Base-by-base conservation (phyloP, 805 yeast genomes). In the Spathaspora passalidarum region DNA sequence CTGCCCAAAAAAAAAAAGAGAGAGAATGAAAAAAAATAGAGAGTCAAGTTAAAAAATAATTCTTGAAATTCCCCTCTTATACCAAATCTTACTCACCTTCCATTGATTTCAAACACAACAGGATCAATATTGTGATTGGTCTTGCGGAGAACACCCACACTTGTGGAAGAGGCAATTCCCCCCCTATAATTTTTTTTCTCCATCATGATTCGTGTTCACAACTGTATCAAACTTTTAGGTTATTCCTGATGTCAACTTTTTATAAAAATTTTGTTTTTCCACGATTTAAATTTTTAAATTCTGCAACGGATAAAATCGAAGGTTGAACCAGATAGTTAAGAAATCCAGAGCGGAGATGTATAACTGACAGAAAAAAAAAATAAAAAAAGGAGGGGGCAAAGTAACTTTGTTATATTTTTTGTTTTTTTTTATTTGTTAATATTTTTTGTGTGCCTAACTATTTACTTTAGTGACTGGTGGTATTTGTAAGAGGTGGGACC, bases 1-100 rank as follows among this genome's bases (percentile, higher is more conserved):
- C n/a, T 26, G n/a, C 32, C 32, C 32, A 26, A 26, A 26, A 26
- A 26, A 26, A 26, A 26, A 26, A 26, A 26, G 13, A 26, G 4
- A 29, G 16, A 29, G 34, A 29, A 8, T 29, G 17, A 29, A 13
- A n/a, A 26, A 26, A 26, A 26, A 26, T 7, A 29, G 16, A 29
- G 34, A 29, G 16, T 29, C 34, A 29, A 13, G 5, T 8, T 29
- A 29, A 29, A 29, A 29, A 29, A 29, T 29, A 29, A 29, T 29
- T 29, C 34, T 29, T 29, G 34, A 29, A 29, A 29, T 29, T 29
- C 34, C 34, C 34, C 34, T 29, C 34, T 29, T n/a, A n/a, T n/a
- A n/a, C n/a, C n/a, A n/a, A n/a, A n/a, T n/a, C n/a, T n/a, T n/a
- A n/a, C n/a, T n/a, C n/a, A n/a, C n/a, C n/a, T n/a, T n/a, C n/a